phyloP scores from a whole-genome alignment of 345 rosid species.

The Moricandia moricandioides region DNA sequence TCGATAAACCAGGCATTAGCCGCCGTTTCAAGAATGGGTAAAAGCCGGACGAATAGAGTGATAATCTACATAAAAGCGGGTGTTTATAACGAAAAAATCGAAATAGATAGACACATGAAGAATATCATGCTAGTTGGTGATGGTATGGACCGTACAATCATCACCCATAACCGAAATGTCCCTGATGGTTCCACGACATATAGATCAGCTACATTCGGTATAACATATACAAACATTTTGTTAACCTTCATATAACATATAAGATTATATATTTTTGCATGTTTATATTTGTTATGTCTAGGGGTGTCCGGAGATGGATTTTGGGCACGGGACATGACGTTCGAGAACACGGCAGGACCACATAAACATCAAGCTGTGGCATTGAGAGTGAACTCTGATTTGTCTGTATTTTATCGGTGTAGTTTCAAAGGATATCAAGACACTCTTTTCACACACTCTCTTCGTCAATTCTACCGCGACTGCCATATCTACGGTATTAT shows the following conservation, averaged over 20 bases:
- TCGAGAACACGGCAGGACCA: constrained; percentile 80
- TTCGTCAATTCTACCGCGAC: constrained; percentile 68
- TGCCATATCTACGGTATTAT: constrained; percentile 59
- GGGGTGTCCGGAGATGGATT: constrained; percentile 72
- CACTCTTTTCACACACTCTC: constrained; percentile 58
- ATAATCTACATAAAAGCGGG: constrained; percentile 65
- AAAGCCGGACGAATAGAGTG: constrained; percentile 39
- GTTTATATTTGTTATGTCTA: constrained; percentile 22
- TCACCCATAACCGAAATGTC: constrained; percentile 51
- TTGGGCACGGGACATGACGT: constrained; percentile 78
- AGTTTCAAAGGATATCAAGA: constrained; percentile 71
- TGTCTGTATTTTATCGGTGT: constrained; percentile 58
- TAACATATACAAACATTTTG: background rate
- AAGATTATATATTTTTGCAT: background rate
- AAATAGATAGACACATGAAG: constrained; percentile 42
- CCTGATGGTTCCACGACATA: constrained; percentile 53
- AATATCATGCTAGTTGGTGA: constrained; percentile 75
- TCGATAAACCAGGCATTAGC: constrained; percentile 31
- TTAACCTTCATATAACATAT: background rate
- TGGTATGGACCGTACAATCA: constrained; percentile 66
- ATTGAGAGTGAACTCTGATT: constrained; percentile 52
- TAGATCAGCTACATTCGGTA: constrained; percentile 70
- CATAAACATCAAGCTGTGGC: constrained; percentile 69
- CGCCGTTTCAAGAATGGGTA: constrained; percentile 43
- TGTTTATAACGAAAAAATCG: constrained; percentile 60